A percentile compares a stretch with the other conserved stretches of the same genome.
phyloP scores from a whole-genome alignment of 306 rosid species.

The Begonia fuchsioides region DNA sequence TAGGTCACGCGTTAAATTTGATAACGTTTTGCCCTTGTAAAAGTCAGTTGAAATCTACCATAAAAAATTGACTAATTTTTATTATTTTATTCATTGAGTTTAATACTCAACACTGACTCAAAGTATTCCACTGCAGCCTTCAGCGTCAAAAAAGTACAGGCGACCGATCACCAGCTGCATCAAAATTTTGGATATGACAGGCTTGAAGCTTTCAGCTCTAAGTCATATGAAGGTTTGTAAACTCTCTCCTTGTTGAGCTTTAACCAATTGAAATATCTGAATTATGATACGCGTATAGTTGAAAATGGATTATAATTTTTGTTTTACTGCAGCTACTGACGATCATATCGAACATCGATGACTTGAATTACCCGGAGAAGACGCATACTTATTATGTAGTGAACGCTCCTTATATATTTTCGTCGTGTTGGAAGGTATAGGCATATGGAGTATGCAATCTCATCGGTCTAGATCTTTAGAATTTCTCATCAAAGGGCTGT shows the following conservation, averaged over 20 bases:
- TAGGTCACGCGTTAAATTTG: no score
- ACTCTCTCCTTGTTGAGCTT: not conserved
- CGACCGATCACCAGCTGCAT: constrained; percentile 59
- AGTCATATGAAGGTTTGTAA: constrained; percentile 57
- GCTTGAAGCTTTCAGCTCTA: constrained; percentile 83
- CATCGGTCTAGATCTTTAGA: constrained; percentile 5
- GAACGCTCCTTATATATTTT: constrained; percentile 74
- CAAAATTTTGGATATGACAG: constrained; percentile 93
- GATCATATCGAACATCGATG: constrained; percentile 75
- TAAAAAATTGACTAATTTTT: no score
- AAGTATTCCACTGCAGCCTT: constrained; percentile 44
- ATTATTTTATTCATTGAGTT: no score
- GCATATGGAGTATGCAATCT: not conserved
- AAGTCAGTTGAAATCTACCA: no score
- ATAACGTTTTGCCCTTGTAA: no score
- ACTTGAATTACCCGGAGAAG: constrained; percentile 93
- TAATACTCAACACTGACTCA: no score
- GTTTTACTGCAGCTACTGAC: constrained; percentile 53
- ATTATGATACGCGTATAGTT: not conserved
- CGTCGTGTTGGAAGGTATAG: constrained; percentile 90
- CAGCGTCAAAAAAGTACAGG: constrained; percentile 65
- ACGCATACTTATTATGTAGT: constrained; percentile 79
- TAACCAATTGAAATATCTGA: not conserved
- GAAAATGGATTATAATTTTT: constrained; percentile 3
- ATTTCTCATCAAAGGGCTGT: not conserved